Evolutionary conservation across 257 asterid species (phyloP).

Genomic region (Capsicum baccatum): DNA sequence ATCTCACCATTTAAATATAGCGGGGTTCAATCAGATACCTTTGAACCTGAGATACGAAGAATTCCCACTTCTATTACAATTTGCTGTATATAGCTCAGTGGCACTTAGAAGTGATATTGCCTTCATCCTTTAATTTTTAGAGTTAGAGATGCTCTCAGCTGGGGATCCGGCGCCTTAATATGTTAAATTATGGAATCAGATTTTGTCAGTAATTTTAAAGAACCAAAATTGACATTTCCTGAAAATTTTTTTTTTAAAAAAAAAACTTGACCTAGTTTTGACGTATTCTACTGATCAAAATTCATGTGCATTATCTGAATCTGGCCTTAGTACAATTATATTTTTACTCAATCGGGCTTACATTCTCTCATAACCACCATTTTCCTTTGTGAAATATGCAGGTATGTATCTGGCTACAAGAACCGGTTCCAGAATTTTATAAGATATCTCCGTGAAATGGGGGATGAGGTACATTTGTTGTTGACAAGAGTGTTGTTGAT

Average conservation of each 20-base stretch:
- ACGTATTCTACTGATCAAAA: too few relatives aligned
- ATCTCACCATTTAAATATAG: neutral
- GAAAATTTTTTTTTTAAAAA: neutral
- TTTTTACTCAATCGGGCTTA: neutral
- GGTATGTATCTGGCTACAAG: conserved; percentile 94
- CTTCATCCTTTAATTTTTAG: neutral
- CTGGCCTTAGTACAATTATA: neutral
- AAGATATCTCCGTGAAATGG: conserved; percentile 95
- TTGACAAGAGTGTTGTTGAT: conserved; percentile 6
- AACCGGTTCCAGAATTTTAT: conserved; percentile 99
- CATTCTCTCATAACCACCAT: conserved; percentile 15
- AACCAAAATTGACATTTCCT: conserved; percentile 18
- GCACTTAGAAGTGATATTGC: neutral
- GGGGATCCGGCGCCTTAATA: neutral
- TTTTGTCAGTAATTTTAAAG: neutral
- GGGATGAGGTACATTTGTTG: conserved; percentile 83
- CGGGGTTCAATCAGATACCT: neutral
- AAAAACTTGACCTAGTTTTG: too few relatives aligned
- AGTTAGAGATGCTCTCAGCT: conserved; percentile 2
- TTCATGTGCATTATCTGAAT: conserved; percentile 11
- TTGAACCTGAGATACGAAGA: neutral
- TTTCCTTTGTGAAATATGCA: conserved; percentile 51
- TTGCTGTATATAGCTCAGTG: neutral
- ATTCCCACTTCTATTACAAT: neutral
- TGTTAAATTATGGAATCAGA: neutral